Base-by-base conservation (phyloP, 768 basidiomycete species). In the Lactarius sanguifluus region DNA sequence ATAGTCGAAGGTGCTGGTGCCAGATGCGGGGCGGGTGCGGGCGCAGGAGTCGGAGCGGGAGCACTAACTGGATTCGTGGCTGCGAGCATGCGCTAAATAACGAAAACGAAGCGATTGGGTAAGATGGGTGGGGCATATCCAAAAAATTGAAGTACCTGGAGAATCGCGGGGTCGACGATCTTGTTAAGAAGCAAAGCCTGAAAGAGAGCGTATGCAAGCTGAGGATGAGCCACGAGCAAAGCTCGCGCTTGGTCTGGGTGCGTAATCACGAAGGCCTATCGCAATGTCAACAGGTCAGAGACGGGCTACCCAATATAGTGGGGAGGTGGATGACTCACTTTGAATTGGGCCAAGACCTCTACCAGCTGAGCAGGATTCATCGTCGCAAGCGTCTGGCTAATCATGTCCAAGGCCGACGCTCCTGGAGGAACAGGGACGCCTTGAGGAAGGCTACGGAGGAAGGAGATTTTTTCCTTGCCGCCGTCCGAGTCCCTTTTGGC, bases 291-390 rank as follows among this genome's bases (percentile, higher is more conserved):
- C 3, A 25, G 41, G 10, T 62, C 45, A 4, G n/a, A 25, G 16
- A 41, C 36, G 61, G n/a, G 43, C 13, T 28, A n/a, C 23, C 34
- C 6, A 23, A 34, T 43, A 43, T 9, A 47, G 12, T 38, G 36
- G 38, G 0, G 20, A 1, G 32, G 38, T 30, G 18, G 23, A 55
- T 18, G 32, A 65, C 83, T 73, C 75, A 96, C 97, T 89, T 98
- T 98, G 91, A 96, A 96, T 76, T 97, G 94, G n/a, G 91, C 91
- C 71, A 99, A 80, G 10, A 98, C 90, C 77, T 99, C 96, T 78
- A 96, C 86, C 69, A 96, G 80, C 73, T 96, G 92, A 45, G 80
- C 82, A 0, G 94, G 92, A 62, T 86, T 85, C 81, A 96, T 91
- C 34, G 81, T 86, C 50, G 91, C 96, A 55, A 99, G 82, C 3